Evolutionary conservation across 2,329 filamentous ascomycete species (phyloP).

Genomic region (Aspergillus arachidicola): DNA sequence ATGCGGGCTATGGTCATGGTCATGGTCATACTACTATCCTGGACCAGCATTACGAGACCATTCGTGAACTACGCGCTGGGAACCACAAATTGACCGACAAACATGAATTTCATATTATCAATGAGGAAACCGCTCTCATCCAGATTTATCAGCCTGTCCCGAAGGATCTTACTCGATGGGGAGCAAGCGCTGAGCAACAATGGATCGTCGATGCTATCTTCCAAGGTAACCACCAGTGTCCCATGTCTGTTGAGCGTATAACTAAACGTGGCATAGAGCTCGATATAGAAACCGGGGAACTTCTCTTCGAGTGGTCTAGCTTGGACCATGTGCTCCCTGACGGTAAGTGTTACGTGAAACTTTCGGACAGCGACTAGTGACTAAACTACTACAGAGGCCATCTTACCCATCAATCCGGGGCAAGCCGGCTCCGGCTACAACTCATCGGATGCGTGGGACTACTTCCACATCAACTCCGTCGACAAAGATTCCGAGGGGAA

Average conservation of each 20-base stretch:
- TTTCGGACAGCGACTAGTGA: neutral
- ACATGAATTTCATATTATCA: slow-evolving; percentile 59
- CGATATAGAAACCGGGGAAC: slow-evolving; percentile 56
- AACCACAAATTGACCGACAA: slow-evolving; percentile 54
- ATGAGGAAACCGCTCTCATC: slow-evolving; percentile 57
- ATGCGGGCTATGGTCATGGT: slow-evolving; percentile 55
- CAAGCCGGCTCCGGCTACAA: slow-evolving; percentile 44
- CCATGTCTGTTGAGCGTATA: neutral
- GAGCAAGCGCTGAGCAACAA: slow-evolving; percentile 52
- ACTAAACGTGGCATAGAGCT: slow-evolving; percentile 27
- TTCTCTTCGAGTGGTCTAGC: slow-evolving; percentile 63
- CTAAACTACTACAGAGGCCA: slow-evolving; percentile 40
- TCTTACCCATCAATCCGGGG: slow-evolving; percentile 51
- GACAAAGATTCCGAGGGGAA: slow-evolving; percentile 46
- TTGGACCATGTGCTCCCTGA: slow-evolving; percentile 59
- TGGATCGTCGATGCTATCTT: slow-evolving; percentile 60
- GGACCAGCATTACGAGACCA: slow-evolving; percentile 57
- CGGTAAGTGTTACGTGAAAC: slow-evolving; percentile 36
- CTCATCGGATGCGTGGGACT: slow-evolving; percentile 50
- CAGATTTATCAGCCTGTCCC: slow-evolving; percentile 57
- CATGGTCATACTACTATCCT: slow-evolving; percentile 59
- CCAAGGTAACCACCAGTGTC: slow-evolving; percentile 45
- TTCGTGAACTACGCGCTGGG: slow-evolving; percentile 54
- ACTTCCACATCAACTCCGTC: slow-evolving; percentile 54
- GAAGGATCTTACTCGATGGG: slow-evolving; percentile 49